phyloP scores from a whole-genome alignment of 2,329 filamentous ascomycete species.

The Furcasterigmium sp. region DNA sequence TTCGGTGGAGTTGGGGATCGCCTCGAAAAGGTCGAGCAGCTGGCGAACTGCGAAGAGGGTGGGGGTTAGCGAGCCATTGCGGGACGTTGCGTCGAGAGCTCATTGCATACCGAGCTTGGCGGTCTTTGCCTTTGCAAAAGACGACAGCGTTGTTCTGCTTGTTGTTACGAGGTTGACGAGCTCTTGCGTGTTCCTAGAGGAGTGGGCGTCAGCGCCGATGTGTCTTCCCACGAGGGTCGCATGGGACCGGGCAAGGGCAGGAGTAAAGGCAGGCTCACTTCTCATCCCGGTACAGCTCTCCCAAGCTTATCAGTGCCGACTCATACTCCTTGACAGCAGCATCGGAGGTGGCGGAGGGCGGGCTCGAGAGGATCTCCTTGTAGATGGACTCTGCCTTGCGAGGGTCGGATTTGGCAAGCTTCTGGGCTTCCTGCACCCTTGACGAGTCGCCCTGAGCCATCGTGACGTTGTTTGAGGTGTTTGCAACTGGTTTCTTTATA shows the following conservation, averaged over 20 bases:
- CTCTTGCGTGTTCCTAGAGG: constrained; percentile 67
- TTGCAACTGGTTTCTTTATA: neutral
- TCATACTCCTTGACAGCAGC: constrained; percentile 89
- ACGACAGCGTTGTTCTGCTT: constrained; percentile 85
- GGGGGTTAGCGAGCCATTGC: neutral
- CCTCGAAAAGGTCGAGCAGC: constrained; percentile 89
- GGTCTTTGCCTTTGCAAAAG: constrained; percentile 98
- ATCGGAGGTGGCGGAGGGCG: constrained; percentile 77
- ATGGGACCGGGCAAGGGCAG: constrained; percentile 7
- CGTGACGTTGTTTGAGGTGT: constrained; percentile 9
- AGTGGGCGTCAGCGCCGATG: constrained; percentile 6
- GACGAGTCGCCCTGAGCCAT: constrained; percentile 57
- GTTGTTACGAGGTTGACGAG: constrained; percentile 86
- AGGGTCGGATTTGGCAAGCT: constrained; percentile 74
- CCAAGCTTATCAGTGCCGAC: constrained; percentile 77
- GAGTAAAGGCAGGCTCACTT: constrained; percentile 47
- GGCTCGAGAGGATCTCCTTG: constrained; percentile 82
- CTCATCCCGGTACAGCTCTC: constrained; percentile 87
- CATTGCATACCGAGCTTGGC: constrained; percentile 78
- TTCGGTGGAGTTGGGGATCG: constrained; percentile 91
- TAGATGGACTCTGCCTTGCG: constrained; percentile 81
- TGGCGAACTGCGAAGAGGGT: constrained; percentile 68
- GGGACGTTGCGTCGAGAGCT: neutral
- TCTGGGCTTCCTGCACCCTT: constrained; percentile 83
- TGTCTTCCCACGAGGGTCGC: constrained; percentile 15